Evolutionary conservation across 176 grass and related monocot species (phyloP).

Genomic region (Avena atlantica): DNA sequence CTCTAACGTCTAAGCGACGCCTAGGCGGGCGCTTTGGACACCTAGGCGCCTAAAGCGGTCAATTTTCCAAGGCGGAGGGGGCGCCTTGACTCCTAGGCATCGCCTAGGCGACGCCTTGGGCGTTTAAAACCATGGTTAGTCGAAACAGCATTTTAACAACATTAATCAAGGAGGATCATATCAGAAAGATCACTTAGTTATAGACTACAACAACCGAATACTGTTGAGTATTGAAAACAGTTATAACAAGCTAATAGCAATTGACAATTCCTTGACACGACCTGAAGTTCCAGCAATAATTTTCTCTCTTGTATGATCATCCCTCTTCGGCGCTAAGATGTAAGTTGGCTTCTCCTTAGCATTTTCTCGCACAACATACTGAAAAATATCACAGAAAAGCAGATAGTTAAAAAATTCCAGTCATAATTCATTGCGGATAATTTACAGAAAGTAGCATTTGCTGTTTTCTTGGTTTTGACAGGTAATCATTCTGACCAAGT

Average conservation of each 20-base stretch:
- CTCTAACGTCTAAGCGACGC: too few species aligned
- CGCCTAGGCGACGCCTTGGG: too few species aligned
- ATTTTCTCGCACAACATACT: conserved; percentile 83
- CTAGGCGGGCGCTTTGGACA: too few species aligned
- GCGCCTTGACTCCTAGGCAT: too few species aligned
- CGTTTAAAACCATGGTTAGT: not conserved
- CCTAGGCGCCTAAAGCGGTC: too few species aligned
- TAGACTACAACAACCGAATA: conserved; percentile 1
- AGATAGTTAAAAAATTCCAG: conserved; percentile 34
- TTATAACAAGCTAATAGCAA: conserved; percentile 30
- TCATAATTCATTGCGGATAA: conserved; percentile 13
- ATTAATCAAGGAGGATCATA: not conserved
- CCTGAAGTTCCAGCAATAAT: conserved; percentile 50
- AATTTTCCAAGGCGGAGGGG: too few species aligned
- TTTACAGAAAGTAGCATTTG: not conserved
- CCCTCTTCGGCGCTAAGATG: conserved; percentile 83
- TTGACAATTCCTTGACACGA: conserved; percentile 46
- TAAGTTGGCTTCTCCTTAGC: conserved; percentile 83
- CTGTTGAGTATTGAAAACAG: conserved; percentile 20
- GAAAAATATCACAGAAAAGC: conserved; percentile 36
- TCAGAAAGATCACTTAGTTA: conserved; percentile 14
- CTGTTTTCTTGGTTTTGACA: conserved; percentile 34
- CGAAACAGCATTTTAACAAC: conserved; percentile 46
- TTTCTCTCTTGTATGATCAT: conserved; percentile 70
- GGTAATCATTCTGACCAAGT: conserved; percentile 2